These are phyloP conservation scores for Boeremia exigua DNA, from an alignment of 2,329 filamentous ascomycete genomes.

Conservation along the genomic window DNA sequence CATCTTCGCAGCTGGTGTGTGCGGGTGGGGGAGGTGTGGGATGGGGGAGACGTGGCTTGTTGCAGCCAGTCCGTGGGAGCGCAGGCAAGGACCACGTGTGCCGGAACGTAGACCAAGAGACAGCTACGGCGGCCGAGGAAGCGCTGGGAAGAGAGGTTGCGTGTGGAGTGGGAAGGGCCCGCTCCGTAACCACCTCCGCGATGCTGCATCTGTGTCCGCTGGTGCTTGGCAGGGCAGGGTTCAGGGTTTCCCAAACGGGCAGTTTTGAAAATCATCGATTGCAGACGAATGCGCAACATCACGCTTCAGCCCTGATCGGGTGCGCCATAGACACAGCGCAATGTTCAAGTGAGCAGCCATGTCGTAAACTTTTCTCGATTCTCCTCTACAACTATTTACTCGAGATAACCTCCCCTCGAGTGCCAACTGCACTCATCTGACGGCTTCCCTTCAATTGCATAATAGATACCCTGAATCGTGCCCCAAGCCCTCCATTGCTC, in stretches of 20 bases:
- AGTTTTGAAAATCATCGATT: conserved; percentile 27
- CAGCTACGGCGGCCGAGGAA: not conserved
- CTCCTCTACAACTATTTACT: conserved; percentile 41
- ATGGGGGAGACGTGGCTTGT: conserved; percentile 48
- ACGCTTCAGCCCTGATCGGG: conserved; percentile 5
- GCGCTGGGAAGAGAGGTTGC: conserved; percentile 13
- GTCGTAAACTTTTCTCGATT: conserved; percentile 37
- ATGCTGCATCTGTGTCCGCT: conserved; percentile 32
- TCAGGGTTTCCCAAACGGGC: conserved; percentile 30
- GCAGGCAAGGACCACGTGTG: conserved; percentile 18
- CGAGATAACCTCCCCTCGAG: conserved; percentile 39
- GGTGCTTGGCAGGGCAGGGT: conserved; percentile 41
- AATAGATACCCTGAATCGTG: conserved; percentile 31
- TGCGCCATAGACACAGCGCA: not conserved
- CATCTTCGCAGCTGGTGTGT: conserved; percentile 45
- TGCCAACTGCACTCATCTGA: conserved; percentile 17
- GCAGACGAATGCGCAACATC: conserved; percentile 32
- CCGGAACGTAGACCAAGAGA: not conserved
- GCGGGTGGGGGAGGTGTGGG: conserved; percentile 36
- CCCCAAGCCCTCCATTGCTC: conserved; percentile 23
- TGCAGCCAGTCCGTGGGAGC: conserved; percentile 42
- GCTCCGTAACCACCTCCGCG: conserved; percentile 10
- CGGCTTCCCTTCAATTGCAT: conserved; percentile 25
- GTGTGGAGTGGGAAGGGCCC: conserved; percentile 9
- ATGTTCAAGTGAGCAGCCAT: not conserved